Evolutionary conservation across 108 stramenopile species (phyloP).

Genomic region (Pseudonitzschia pungens): DNA sequence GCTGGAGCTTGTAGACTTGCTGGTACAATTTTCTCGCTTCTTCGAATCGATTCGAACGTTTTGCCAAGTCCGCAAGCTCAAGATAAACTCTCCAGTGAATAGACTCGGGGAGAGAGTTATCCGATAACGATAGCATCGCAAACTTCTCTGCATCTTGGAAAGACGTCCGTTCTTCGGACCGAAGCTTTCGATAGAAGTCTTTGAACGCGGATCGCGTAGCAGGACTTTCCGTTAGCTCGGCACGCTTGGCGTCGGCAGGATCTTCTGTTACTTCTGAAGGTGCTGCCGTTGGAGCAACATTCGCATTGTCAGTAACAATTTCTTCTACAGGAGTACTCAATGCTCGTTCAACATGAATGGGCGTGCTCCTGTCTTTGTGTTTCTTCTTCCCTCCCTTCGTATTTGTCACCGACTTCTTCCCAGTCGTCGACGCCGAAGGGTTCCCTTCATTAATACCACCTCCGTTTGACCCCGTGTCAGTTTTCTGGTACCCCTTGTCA

Average conservation of each 20-base stretch:
- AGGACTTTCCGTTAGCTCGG: constrained; percentile 59
- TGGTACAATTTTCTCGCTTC: constrained; percentile 81
- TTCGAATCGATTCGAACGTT: constrained; percentile 67
- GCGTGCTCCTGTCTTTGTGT: constrained; percentile 17
- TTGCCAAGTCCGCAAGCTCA: constrained; percentile 82
- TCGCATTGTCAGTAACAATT: background rate
- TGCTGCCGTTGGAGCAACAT: background rate
- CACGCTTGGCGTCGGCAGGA: constrained; percentile 39
- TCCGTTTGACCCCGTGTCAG: background rate
- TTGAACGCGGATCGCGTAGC: constrained; percentile 56
- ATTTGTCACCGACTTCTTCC: constrained; percentile 6
- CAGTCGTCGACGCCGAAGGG: background rate
- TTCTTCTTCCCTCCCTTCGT: constrained; percentile 29
- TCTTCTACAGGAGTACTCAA: constrained; percentile 10
- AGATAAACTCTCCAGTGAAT: constrained; percentile 81
- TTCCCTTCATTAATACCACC: background rate
- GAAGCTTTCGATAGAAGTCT: constrained; percentile 67
- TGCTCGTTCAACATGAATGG: constrained; percentile 1
- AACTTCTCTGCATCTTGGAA: constrained; percentile 58
- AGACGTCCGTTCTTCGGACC: constrained; percentile 51
- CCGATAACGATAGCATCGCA: constrained; percentile 45
- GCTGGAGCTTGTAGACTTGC: constrained; percentile 83
- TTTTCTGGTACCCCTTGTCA: constrained; percentile 1
- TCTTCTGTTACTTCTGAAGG: constrained; percentile 27
- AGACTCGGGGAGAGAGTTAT: constrained; percentile 47